A percentile compares a stretch with the other conserved stretches of the same genome.
These are phyloP conservation scores for Ceratocystis diversiconidia DNA, from an alignment of 2,329 filamentous ascomycete genomes.

Conservation along the genomic window DNA sequence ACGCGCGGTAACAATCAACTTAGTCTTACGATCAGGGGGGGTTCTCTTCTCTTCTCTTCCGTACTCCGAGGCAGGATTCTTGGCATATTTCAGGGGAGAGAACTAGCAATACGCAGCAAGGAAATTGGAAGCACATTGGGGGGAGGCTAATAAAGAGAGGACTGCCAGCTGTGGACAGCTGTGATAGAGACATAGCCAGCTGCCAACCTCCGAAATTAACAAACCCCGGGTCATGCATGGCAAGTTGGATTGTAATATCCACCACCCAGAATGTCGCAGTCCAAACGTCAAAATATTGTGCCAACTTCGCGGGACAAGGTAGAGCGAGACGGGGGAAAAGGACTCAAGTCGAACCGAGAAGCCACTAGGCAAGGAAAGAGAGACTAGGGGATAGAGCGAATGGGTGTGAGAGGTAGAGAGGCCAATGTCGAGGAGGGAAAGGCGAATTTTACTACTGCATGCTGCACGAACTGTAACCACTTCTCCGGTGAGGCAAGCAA, in stretches of 20 bases:
- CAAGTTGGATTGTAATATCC: neutral
- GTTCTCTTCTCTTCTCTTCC: neutral
- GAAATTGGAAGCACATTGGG: neutral
- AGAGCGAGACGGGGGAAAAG: too few relatives aligned
- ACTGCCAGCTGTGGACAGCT: neutral
- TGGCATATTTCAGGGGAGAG: conserved; percentile 1
- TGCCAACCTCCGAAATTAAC: neutral
- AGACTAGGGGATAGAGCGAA: too few relatives aligned
- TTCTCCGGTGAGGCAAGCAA: too few relatives aligned
- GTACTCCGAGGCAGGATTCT: conserved; percentile 2
- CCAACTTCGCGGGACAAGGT: too few relatives aligned
- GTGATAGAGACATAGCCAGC: neutral
- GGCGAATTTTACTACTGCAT: too few relatives aligned
- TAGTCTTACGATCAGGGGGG: neutral
- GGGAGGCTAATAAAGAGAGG: neutral
- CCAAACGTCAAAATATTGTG: too few relatives aligned
- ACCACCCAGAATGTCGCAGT: neutral
- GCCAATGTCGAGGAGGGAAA: too few relatives aligned
- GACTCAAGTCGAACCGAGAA: too few relatives aligned
- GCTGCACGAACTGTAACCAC: too few relatives aligned
- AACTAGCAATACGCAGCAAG: too few relatives aligned
- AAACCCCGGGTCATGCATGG: neutral
- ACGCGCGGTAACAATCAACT: neutral
- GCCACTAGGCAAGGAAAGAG: too few relatives aligned
- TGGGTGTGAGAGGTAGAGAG: too few relatives aligned